Conservation (phyloP, 2,329 filamentous ascomycete species). For the Cordyceps fumosorosea region DNA sequence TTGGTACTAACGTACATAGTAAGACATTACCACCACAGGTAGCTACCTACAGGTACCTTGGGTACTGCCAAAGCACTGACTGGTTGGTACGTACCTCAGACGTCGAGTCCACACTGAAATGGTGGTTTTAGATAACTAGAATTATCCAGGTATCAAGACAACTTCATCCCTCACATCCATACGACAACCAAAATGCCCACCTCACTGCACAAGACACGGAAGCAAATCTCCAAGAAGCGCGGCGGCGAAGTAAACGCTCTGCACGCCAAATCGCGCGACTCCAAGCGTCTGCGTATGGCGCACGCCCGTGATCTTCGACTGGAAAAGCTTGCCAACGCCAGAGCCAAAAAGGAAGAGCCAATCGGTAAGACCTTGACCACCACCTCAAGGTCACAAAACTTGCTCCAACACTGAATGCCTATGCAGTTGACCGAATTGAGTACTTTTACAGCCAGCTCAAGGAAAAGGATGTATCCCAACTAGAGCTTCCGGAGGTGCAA, state of each 20-base stretch:
- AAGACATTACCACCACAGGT: not conserved
- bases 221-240: slow-evolving; percentile 85
- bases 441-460: slow-evolving; percentile 65
- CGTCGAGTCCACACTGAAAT: too few relatives aligned
- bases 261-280: slow-evolving; percentile 85
- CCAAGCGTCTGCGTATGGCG: slow-evolving; percentile 72
- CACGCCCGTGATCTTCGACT: slow-evolving; percentile 77
- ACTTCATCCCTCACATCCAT: not conserved
- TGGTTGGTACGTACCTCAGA: not conserved
- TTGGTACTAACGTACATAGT: not conserved
- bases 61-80: not conserved
- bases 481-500: slow-evolving; percentile 53
- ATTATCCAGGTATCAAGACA: not conserved
- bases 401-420: not conserved
- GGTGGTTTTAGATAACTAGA: too few relatives aligned
- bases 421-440: slow-evolving; percentile 30
- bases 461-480: slow-evolving; percentile 39
- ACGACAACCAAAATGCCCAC: slow-evolving; percentile 57
- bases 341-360: slow-evolving; percentile 67
- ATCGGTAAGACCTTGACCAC: slow-evolving; percentile 46
- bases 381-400: not conserved
- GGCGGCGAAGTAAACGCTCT: slow-evolving; percentile 65
- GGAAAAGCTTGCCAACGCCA: slow-evolving; percentile 60
- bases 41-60: not conserved
- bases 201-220: slow-evolving; percentile 74